Base-by-base conservation (phyloP, 176 grass and related monocot species). In the Miscanthus lutarioriparius region DNA sequence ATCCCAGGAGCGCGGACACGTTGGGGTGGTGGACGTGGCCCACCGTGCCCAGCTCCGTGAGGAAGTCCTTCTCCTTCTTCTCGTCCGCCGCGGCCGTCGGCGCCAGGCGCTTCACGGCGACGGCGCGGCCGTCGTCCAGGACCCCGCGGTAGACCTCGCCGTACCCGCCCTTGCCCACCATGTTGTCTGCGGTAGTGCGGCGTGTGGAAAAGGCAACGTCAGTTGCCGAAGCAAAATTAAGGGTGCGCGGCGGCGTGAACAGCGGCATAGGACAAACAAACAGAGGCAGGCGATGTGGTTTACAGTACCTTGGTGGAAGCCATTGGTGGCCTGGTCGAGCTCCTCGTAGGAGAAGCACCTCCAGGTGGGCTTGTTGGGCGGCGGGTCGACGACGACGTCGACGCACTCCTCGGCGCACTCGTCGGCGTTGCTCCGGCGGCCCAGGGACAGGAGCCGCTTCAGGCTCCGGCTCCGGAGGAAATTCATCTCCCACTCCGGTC, bases 1-100 rank as follows among this genome's bases (percentile, higher is more conserved):
- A 98, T 0, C 96, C 93, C 28, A 98, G 79, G 20, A 98, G 91
- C 45, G 82, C 53, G 9, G 89, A 91, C 2, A 98, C 96, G 79
- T 98, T 95, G 6, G 91, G 91, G 88, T 98, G 96, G 30, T 87
- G 86, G 19, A 92, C 93, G 35, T 98, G 96, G 12, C 96, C 85
- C 39, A 98, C 82, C 23, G 96, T 95, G 19, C 96, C 96, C 7
- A 98, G 87, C 91, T 98, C 93, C 76, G 93, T 88, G n/a, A 98
- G 2, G 12, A 98, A 98, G 74, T 95, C 96, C 82, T 90, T 98
- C 84, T 95, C 92, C 61, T 92, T 95, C 76, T 98, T 92, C 87
- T 88, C 96, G 70, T 93, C 91, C 8, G 93, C 86, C 30, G 83
- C 80, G 13, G 87, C 79, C 51, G 74, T 79, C 10, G 67, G 78